phyloP scores from a whole-genome alignment of 1,139 yeast genomes.

The Nadsonia commutata region DNA sequence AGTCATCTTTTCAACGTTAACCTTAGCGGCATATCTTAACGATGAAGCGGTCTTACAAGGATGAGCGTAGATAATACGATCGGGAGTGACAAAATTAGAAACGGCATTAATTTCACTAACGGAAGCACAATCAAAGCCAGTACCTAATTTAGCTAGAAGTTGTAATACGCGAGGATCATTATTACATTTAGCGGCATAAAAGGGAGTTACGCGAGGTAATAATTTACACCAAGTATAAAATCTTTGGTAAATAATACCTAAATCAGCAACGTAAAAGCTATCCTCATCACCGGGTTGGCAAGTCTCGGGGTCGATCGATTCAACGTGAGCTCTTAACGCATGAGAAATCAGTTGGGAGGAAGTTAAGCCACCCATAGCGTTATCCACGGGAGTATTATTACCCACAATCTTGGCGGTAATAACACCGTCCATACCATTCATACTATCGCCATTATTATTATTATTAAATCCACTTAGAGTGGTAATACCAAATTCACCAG shows the following conservation, averaged over 20 bases:
- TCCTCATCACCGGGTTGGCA: constrained; percentile 73
- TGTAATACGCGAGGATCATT: constrained; percentile 49
- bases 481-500: no score
- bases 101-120: constrained; percentile 65
- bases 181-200: constrained; percentile 91
- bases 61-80: constrained; percentile 75
- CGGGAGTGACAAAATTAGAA: constrained; percentile 40
- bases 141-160: constrained; percentile 44
- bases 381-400: neutral
- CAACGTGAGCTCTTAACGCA: constrained; percentile 16
- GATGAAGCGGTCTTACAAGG: constrained; percentile 84
- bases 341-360: constrained; percentile 15
- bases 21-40: constrained; percentile 49
- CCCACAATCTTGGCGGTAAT: neutral
- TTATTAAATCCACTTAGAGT: no score
- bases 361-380: constrained; percentile 6
- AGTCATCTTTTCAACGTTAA: constrained; percentile 57
- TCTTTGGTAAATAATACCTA: constrained; percentile 55
- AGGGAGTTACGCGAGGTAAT: constrained; percentile 68
- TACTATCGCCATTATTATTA: neutral
- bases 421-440: neutral
- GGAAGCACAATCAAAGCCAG: constrained; percentile 90
- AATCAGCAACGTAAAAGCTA: constrained; percentile 79
- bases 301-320: constrained; percentile 37
- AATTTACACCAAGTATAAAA: constrained; percentile 42